These are phyloP conservation scores for Aspergillus brunneoviolaceus DNA, from an alignment of 2,329 filamentous ascomycete genomes.

Conservation along the genomic window DNA sequence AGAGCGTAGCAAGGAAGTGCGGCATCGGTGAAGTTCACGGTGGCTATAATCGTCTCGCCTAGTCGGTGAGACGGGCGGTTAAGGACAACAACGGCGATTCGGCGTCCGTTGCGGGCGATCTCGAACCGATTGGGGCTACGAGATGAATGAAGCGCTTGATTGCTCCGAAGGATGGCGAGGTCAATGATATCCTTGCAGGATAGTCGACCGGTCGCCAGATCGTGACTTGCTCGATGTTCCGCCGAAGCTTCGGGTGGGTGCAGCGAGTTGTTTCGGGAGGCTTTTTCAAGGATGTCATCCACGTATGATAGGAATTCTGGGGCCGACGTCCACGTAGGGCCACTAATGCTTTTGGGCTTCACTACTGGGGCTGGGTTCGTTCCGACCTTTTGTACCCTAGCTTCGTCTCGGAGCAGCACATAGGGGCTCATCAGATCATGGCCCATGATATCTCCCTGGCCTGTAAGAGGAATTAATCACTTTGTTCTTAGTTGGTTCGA, in stretches of 20 bases:
- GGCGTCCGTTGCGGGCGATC: conserved; percentile 85
- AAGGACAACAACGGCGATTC: conserved; percentile 87
- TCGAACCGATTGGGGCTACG: conserved; percentile 92
- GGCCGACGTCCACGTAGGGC: conserved; percentile 48
- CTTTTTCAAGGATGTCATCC: conserved; percentile 67
- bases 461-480: conserved; percentile 35
- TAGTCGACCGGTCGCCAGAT: conserved; percentile 51
- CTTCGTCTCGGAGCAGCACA: conserved; percentile 81
- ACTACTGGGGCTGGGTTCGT: conserved; percentile 32
- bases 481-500: background rate
- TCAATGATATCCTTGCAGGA: conserved; percentile 85
- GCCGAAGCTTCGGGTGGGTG: conserved; percentile 71
- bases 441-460: conserved; percentile 78
- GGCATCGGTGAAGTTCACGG: conserved; percentile 76
- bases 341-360: conserved; percentile 42
- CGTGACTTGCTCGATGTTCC: conserved; percentile 56
- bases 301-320: conserved; percentile 75
- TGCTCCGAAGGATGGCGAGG: conserved; percentile 81
- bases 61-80: conserved; percentile 84
- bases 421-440: conserved; percentile 96
- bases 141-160: conserved; percentile 64
- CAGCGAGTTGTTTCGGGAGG: conserved; percentile 52
- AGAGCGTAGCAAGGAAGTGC: conserved; percentile 83
- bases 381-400: conserved; percentile 60
- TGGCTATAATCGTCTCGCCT: conserved; percentile 81